Base-by-base conservation (phyloP, 176 grass and related monocot species). In the Guadua angustifolia region DNA sequence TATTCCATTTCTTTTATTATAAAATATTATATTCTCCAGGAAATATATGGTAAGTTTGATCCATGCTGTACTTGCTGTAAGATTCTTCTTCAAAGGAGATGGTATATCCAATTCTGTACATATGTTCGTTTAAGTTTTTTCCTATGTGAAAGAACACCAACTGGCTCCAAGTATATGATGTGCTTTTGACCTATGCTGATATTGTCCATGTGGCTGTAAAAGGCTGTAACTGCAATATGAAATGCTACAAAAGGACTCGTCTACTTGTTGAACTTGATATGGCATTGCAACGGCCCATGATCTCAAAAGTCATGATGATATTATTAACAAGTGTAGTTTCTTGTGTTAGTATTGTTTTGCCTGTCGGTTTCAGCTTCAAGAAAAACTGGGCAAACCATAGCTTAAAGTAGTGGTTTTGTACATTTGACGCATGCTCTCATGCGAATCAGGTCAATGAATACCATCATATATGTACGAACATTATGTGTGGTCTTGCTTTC, bases 41-140 rank as follows among this genome's bases (percentile, higher is more conserved):
- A 69, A 46, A 24, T 46, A 61, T 63, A 63, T 71, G 64, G 77
- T 61, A 69, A 77, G 63, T 77, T 55, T 72, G 55, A 32, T 49
- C 65, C n/a, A 45, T 83, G 39, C 4, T 68, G 9, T 72, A 43
- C 39, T 67, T 18, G 15, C 47, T 77, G 32, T 77, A 74, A 44
- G 17, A n/a, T 86, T 42, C 43, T 76, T 50, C 24, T 73, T 63
- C 1, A 10, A 38, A 58, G n/a, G 52, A 73, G 60, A 67, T 82
- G 66, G 42, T 65, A 26, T 17, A 69, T 73, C 59, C 35, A 39
- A 49, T 33, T 60, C 39, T 75, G 13, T 69, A 11, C 42, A 75
- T 40, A 29, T 38, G 39, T 69, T 2, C 9, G 4, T 84, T 29
- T 43, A 43, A 8, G 8, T 18, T 52, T n/a, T 63, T 42, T 69